A percentile compares a stretch with the other conserved stretches of the same genome.
Evolutionary conservation across 2,329 filamentous ascomycete genomes (phyloP).

Genomic region (Cercospora nicotianae): DNA sequence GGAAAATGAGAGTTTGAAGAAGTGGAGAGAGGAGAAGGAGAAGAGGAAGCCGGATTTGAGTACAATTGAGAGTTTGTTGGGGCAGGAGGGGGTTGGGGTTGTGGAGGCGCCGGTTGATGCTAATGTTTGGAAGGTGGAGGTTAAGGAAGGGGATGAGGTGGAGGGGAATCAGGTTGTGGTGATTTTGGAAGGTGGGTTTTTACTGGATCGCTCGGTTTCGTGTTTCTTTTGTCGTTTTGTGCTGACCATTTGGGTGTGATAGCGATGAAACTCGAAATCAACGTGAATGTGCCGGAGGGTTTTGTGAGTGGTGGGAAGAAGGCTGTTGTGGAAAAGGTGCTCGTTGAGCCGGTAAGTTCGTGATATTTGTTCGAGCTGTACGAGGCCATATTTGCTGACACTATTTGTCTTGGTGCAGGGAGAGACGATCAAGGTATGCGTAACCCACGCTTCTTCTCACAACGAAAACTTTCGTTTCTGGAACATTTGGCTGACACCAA

Average conservation of each 20-base stretch:
- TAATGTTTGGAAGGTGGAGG: slow-evolving; percentile 47
- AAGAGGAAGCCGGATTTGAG: slow-evolving; percentile 50
- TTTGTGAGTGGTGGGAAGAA: slow-evolving; percentile 20
- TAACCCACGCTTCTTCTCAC: background rate
- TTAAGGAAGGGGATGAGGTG: slow-evolving; percentile 42
- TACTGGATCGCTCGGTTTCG: background rate
- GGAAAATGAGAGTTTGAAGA: slow-evolving; percentile 47
- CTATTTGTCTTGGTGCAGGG: background rate
- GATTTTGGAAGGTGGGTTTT: slow-evolving; percentile 40
- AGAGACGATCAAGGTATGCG: slow-evolving; percentile 15
- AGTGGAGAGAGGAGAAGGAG: slow-evolving; percentile 47
- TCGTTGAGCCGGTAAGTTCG: slow-evolving; percentile 42
- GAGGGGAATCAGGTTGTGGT: slow-evolving; percentile 40
- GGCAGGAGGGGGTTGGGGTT: slow-evolving; percentile 40
- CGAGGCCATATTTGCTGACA: background rate
- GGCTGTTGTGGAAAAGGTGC: slow-evolving; percentile 43
- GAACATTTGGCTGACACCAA: background rate
- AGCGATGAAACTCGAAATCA: slow-evolving; percentile 51
- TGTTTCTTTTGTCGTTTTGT: background rate
- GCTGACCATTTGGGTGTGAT: background rate
- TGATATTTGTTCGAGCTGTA: no score
- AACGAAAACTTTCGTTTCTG: background rate
- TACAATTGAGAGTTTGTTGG: slow-evolving; percentile 50
- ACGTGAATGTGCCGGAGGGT: slow-evolving; percentile 44
- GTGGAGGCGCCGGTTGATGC: slow-evolving; percentile 49